phyloP scores from a whole-genome alignment of 2,329 filamentous ascomycete genomes.

The Fusarium sp. region DNA sequence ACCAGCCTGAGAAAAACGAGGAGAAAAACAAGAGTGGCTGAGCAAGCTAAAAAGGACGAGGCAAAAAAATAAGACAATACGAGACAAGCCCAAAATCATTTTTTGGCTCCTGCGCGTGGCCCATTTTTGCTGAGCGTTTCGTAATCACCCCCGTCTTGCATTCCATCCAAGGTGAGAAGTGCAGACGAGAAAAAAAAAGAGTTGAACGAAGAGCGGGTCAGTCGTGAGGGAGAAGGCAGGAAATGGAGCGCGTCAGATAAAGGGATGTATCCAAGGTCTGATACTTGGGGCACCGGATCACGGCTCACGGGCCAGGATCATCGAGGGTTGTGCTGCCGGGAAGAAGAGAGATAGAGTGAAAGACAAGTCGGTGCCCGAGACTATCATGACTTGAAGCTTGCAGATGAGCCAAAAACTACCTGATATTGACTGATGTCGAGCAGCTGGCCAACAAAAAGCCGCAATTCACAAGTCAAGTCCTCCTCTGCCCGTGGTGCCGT shows the following conservation, averaged over 20 bases:
- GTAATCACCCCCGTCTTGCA: slow-evolving; percentile 24
- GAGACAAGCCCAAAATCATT: slow-evolving; percentile 10
- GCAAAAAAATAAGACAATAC: slow-evolving; percentile 12
- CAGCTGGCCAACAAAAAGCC: slow-evolving; percentile 1
- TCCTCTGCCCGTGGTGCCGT: neutral
- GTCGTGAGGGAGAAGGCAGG: neutral
- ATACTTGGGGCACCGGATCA: slow-evolving; percentile 19
- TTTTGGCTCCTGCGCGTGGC: neutral
- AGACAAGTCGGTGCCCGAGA: neutral
- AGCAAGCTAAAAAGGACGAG: neutral
- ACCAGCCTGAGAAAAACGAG: neutral
- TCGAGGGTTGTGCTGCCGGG: neutral
- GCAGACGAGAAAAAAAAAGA: neutral
- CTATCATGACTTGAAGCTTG: neutral
- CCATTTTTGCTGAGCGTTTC: slow-evolving; percentile 1
- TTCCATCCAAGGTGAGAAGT: neutral
- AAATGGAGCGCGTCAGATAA: slow-evolving; percentile 29
- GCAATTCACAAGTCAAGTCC: neutral
- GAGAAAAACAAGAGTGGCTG: slow-evolving; percentile 1
- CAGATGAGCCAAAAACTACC: neutral
- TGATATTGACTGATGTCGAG: slow-evolving; percentile 4
- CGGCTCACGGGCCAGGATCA: neutral
- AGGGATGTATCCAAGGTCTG: slow-evolving; percentile 9
- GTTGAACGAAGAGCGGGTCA: slow-evolving; percentile 12
- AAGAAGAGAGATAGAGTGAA: neutral